Evolutionary conservation across 2,329 filamentous ascomycete species (phyloP).

Genomic region (Taxawa tesnikishii): DNA sequence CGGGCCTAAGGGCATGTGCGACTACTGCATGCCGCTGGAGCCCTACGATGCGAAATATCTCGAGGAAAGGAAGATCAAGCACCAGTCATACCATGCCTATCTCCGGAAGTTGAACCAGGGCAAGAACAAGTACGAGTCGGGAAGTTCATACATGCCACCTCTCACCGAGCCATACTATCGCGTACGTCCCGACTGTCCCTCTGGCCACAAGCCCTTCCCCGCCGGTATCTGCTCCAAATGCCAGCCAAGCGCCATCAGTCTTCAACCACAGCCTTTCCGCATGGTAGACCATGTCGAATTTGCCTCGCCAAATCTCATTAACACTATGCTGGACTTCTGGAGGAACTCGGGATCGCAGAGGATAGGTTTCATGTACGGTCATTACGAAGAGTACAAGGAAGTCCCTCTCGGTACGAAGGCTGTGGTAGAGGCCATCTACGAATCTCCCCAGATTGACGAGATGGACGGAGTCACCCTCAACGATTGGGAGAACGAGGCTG

Average conservation of each 20-base stretch:
- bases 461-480: slow-evolving; percentile 75
- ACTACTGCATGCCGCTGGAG: slow-evolving; percentile 95
- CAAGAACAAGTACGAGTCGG: slow-evolving; percentile 90
- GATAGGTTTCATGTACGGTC: slow-evolving; percentile 81
- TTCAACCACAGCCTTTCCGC: slow-evolving; percentile 86
- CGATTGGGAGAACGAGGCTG: slow-evolving; percentile 73
- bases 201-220: slow-evolving; percentile 85
- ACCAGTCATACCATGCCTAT: slow-evolving; percentile 90
- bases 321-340: slow-evolving; percentile 88
- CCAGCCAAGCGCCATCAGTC: slow-evolving; percentile 89
- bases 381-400: slow-evolving; percentile 80
- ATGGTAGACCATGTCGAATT: slow-evolving; percentile 99
- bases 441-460: slow-evolving; percentile 84
- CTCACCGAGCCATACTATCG: slow-evolving; percentile 86
- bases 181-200: slow-evolving; percentile 79
- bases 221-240: slow-evolving; percentile 97
- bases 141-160: slow-evolving; percentile 90
- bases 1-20: slow-evolving; percentile 95
- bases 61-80: slow-evolving; percentile 95
- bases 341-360: slow-evolving; percentile 72
- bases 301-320: slow-evolving; percentile 68
- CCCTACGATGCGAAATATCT: slow-evolving; percentile 86
- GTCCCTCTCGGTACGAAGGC: slow-evolving; percentile 92
- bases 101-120: slow-evolving; percentile 89
- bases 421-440: slow-evolving; percentile 92